Base-by-base conservation (phyloP, 371 early-diverging fungal species). In the Mortierella sp. region DNA sequence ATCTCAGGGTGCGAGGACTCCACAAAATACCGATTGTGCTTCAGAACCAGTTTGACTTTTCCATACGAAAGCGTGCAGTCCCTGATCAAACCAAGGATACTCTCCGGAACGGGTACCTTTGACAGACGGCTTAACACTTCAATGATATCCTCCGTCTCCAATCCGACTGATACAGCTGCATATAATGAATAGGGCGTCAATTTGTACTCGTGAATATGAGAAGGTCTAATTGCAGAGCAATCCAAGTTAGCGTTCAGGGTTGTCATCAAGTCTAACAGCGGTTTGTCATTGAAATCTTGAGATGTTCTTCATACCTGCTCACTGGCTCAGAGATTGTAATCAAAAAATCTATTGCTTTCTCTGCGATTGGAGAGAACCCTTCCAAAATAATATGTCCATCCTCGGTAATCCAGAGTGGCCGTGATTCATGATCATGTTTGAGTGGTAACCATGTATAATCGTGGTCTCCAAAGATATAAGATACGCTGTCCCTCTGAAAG, bases 301-400 rank as follows among this genome's bases (percentile, higher is more conserved):
- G 57, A 13, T 55, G 19, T 38, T 43, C 64, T 6, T 28, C 55
- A 32, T 89, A 92, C 93, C 94, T 87, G 70, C 96, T 96, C 6
- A 99, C 93, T 45, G 99, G 99, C 86, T 99, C 99, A 57, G 98
- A 95, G 63, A 99, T 99, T 13, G 99, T 97, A 24, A 99, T 96
- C 52, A 99, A 86, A 84, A 99, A 99, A 87, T 99, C 99, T 64
- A 95, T 96, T 0, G 99, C 99, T 81, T 96, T 96, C 69, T 94
- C 95, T 22, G 97, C 95, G 65, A 97, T 94, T 21, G 96, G 94
- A 4, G 97, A 96, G 72, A 97, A 98, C 2, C 96, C 97, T 87
- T 99, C 99, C 3, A 99, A 88, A 67, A 99, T 96, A 65, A 99
- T 98, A 63, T 94, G 90, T 11, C 96, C 97, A 82, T 92, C 92